phyloP scores from a whole-genome alignment of 2,329 filamentous ascomycete species.

The Colletotrichum graminicola region DNA sequence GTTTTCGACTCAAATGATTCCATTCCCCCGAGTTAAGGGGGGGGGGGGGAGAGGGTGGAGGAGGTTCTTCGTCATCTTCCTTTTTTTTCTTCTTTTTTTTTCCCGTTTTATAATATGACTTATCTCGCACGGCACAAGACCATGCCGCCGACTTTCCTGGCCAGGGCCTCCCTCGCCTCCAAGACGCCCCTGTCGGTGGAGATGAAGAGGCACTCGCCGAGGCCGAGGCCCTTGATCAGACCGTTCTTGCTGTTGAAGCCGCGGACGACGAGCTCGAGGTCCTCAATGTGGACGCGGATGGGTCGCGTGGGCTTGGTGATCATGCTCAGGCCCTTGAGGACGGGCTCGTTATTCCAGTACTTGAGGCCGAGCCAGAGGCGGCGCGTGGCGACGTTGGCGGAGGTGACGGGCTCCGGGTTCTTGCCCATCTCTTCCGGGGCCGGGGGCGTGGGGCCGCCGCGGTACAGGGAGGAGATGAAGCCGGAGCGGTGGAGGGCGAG shows the following conservation, averaged over 20 bases:
- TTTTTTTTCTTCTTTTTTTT: neutral
- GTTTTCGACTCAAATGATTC: neutral
- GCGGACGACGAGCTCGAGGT: constrained; percentile 74
- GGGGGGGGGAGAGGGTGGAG: neutral
- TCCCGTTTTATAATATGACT: constrained; percentile 32
- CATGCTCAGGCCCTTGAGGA: constrained; percentile 74
- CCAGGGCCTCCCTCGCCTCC: constrained; percentile 85
- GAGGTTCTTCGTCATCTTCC: neutral
- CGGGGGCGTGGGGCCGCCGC: constrained; percentile 71
- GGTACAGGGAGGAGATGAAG: constrained; percentile 84
- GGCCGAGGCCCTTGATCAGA: constrained; percentile 78
- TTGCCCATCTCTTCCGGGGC: constrained; percentile 59
- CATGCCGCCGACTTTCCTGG: constrained; percentile 83
- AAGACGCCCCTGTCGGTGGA: constrained; percentile 82
- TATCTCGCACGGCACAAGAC: constrained; percentile 77
- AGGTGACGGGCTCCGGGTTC: constrained; percentile 71
- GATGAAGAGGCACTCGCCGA: constrained; percentile 87
- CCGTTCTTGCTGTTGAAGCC: constrained; percentile 76
- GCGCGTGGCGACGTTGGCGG: constrained; percentile 77
- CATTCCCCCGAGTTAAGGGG: neutral
- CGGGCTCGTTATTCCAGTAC: constrained; percentile 87
- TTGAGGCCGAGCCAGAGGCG: constrained; percentile 91
- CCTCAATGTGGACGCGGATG: constrained; percentile 73
- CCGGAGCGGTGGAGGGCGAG: constrained; percentile 86
- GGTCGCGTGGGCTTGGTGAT: constrained; percentile 81